Percentiles rank a stretch among this genome's conserved stretches.
Evolutionary conservation across 305 asterid genomes (phyloP).

Genomic region (Ruellia speciosa): DNA sequence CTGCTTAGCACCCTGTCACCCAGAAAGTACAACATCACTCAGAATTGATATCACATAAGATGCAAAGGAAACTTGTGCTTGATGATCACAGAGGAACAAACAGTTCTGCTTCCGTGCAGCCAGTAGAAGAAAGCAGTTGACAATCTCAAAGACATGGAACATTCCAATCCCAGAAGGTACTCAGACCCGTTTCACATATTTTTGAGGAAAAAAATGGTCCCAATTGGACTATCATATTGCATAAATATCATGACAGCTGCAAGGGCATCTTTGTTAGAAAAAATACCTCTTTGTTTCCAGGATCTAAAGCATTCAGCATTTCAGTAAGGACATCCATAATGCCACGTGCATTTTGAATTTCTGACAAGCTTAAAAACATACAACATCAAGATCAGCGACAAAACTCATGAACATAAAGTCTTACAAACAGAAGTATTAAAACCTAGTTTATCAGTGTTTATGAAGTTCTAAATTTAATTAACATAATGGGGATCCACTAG

Average conservation of each 20-base stretch:
- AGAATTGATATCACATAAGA: slow-evolving; percentile 11
- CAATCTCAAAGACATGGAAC: too few species aligned
- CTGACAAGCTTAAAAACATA: slow-evolving; percentile 44
- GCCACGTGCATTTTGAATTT: slow-evolving; percentile 82
- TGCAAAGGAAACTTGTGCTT: not conserved
- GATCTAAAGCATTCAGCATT: slow-evolving; percentile 76
- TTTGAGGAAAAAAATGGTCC: too few species aligned
- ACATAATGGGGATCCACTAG: too few species aligned
- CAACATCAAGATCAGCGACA: slow-evolving; percentile 10
- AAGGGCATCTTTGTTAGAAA: slow-evolving; percentile 9
- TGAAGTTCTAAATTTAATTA: not conserved
- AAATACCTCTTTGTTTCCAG: slow-evolving; percentile 66
- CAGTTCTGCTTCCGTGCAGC: slow-evolving; percentile 1
- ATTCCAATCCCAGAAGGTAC: too few species aligned
- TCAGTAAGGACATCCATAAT: slow-evolving; percentile 84
- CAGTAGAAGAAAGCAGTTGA: not conserved
- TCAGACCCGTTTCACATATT: too few species aligned
- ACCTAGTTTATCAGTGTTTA: slow-evolving; percentile 1
- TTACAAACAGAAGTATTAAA: slow-evolving; percentile 1
- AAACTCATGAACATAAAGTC: slow-evolving; percentile 17
- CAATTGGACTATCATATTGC: not conserved
- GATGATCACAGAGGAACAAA: not conserved
- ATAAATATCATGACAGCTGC: not conserved
- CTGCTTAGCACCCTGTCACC: slow-evolving; percentile 57
- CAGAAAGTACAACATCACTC: slow-evolving; percentile 11